Evolutionary conservation across 2,329 filamentous ascomycete species (phyloP).

Genomic region (Talaromyces amestolkiae): DNA sequence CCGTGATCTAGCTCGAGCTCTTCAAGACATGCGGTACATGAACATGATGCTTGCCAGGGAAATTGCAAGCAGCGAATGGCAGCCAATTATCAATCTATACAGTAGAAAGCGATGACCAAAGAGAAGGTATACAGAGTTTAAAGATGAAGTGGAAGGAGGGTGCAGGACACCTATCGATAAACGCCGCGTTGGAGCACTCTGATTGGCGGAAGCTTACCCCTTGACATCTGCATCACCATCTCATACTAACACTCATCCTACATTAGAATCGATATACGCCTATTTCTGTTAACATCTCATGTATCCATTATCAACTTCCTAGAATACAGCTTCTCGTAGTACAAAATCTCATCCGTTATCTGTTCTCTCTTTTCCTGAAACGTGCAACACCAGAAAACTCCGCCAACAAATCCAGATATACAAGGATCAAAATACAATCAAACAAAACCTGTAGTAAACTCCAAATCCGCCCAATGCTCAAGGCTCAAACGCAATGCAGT

Average conservation of each 20-base stretch:
- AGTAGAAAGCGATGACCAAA: not conserved
- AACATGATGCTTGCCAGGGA: constrained; percentile 1
- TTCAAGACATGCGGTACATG: constrained; percentile 9
- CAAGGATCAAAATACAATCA: constrained; percentile 2
- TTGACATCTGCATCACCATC: not conserved
- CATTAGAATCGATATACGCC: not conserved
- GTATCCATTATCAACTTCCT: not conserved
- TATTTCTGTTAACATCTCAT: not conserved
- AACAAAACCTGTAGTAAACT: not conserved
- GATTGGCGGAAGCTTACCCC: constrained; percentile 17
- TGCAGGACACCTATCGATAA: constrained; percentile 33
- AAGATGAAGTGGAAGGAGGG: not conserved
- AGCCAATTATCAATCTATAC: not conserved
- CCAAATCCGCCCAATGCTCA: constrained; percentile 16
- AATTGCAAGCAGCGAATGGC: not conserved
- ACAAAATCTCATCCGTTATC: not conserved
- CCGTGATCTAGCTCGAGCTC: constrained; percentile 7
- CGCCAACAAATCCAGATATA: not conserved
- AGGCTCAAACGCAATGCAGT: constrained; percentile 13
- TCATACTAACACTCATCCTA: not conserved
- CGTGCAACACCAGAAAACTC: constrained; percentile 11
- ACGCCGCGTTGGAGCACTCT: constrained; percentile 4
- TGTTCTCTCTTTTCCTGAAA: not conserved
- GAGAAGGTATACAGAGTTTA: not conserved
- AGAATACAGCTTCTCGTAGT: constrained; percentile 3